Evolutionary conservation across 139 green algal genomes (phyloP), one percentile per base, ranked within the genome.

Genomic region (Coelastrella sp.): DNA sequence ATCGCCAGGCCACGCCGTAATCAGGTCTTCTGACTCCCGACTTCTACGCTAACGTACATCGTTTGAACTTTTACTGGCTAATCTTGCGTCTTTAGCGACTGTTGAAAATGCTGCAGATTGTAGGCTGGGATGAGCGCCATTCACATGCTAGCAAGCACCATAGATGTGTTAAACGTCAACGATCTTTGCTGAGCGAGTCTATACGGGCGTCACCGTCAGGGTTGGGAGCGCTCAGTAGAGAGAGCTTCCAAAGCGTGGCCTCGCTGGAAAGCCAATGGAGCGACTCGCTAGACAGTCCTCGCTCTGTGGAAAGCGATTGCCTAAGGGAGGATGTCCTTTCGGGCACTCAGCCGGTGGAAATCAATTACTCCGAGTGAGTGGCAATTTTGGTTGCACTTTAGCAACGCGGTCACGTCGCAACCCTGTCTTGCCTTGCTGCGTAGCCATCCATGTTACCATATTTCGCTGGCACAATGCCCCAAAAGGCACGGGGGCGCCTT

Each of bases 241-340:
- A 23, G 7, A 76, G 68, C 68, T 76, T 76, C 22, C 14, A 76
- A 22, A 76, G 68, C 68, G 17, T 76, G 16, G 16, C 68, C 17
- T 76, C 68, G 68, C 17, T 76, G 17, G 68, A 76, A 76, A 76
- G 68, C 68, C 68, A 76, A 17, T 76, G 68, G 68, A 76, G 68
- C 68, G 68, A 76, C 68, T 76, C 68, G 16, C 4, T 76, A 22
- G 68, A 76, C 16, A 76, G 68, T 6, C 68, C 68, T 76, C 68
- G 68, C 22, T 76, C 68, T 32, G 16, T 76, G 5, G 68, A 76
- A 32, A 23, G 17, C 17, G 68, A 76, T 10, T 8, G 17, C 17
- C 22, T 23, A 32, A 17, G 17, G 7, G 68, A 7, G 68, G 68
- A 76, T 14, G 22, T 6, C 68, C 17, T 76, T 6, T 23, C 68